Evolutionary conservation across 768 basidiomycete species (phyloP), one percentile per base, ranked within the genome.

Genomic region (Tulasnella sp.): DNA sequence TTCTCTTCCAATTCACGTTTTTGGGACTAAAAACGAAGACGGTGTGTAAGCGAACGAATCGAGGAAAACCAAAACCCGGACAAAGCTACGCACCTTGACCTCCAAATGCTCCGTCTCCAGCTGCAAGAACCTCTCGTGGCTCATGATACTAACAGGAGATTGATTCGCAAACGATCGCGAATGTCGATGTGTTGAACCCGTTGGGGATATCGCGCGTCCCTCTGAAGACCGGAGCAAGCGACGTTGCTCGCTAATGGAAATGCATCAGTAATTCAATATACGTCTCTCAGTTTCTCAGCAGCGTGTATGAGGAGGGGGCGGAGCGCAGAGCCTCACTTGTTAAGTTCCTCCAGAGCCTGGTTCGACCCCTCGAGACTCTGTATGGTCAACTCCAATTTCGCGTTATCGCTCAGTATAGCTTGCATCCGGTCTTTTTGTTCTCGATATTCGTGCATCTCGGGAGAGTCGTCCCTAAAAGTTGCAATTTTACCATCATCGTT

Each of bases 311-410:
- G n/a, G n/a, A n/a, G 40, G 40, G 40, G 40, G 40, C 17, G 40
- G 40, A 42, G 40, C 12, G 12, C 1, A 12, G 11, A 49, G 15
- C 45, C 45, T 49, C 49, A 91, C 93, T 88, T 86, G 67, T 87
- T 87, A 75, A 85, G 82, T 15, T 89, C 87, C 70, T 91, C 89
- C 83, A 90, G 83, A 73, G 86, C 85, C 40, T 80, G 80, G 31
- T 89, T 88, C 11, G 86, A 84, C 78, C 86, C 83, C 79, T 90
- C 86, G 77, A 88, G 85, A 76, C 88, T 89, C 67, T 89, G 87
- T 7, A 93, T 80, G 1, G 87, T 86, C 78, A 92, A 81, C 79
- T 90, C 86, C 88, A 92, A 88, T 80, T 92, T 89, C 81, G 86
- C 87, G 80, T 87, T 90, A 76, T 86, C 85, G 80, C 85, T 87